Percentiles rank a stretch among this genome's conserved stretches.
These are phyloP conservation scores for Carpinus fangiana DNA, from an alignment of 306 rosid species.

Conservation along the genomic window DNA sequence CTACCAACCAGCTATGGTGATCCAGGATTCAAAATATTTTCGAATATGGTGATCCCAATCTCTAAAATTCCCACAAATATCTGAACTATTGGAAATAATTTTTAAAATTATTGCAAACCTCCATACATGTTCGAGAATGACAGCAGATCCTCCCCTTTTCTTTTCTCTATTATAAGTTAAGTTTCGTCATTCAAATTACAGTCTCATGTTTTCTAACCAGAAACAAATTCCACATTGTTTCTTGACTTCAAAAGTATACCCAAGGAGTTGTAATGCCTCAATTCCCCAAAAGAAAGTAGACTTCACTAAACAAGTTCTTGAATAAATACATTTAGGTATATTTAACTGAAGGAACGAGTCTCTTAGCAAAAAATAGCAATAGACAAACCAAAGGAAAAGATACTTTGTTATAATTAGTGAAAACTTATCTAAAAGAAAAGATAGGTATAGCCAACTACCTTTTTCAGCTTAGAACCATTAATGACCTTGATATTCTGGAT, in stretches of 20 bases:
- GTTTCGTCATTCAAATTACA: not conserved
- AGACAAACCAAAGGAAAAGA: not conserved
- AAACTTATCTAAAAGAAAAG: not conserved
- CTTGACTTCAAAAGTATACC: not conserved
- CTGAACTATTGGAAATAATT: not conserved
- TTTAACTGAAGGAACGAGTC: not conserved
- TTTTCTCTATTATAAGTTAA: constrained; percentile 13
- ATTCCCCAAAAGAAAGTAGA: constrained; percentile 17
- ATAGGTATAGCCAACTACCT: constrained; percentile 44
- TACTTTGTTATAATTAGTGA: not conserved
- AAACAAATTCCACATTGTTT: not conserved
- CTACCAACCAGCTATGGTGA: not conserved
- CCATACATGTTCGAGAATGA: not conserved
- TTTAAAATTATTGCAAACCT: not conserved
- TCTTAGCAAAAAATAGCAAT: constrained; percentile 15
- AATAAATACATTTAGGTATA: not conserved
- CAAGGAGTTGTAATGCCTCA: not conserved
- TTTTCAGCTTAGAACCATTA: constrained; percentile 73
- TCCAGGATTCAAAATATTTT: not conserved
- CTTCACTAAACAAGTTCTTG: not conserved
- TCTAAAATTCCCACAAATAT: constrained; percentile 9
- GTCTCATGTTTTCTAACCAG: not conserved
- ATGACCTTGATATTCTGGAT: constrained; percentile 58
- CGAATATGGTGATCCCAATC: not conserved
- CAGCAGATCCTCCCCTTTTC: not conserved